Evolutionary conservation across 2,329 filamentous ascomycete species (phyloP), one percentile per base, ranked within the genome.

Genomic region (Colletotrichum sp.): DNA sequence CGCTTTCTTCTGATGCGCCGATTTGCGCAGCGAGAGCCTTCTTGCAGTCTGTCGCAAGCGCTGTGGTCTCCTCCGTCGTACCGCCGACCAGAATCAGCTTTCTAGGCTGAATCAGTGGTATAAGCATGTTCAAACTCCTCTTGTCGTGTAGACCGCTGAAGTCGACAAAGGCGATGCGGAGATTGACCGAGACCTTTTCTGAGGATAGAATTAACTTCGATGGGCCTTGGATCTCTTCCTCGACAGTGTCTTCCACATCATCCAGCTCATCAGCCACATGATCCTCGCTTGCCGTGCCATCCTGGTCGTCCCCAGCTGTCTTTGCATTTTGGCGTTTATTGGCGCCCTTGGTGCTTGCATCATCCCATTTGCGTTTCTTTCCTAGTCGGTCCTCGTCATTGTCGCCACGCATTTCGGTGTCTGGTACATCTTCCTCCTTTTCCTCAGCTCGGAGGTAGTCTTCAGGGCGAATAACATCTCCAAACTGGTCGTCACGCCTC

Each of bases 371-470:
- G 76, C 97, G 92, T 86, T 99, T 99, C 87, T 96, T 96, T 21
- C 96, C 97, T 24, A 98, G 90, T 61, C 91, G 91, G 67, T 92
- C 91, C 78, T 93, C 89, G 36, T 86, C 85, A 32, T 88, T 88
- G 15, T 84, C 85, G 74, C 89, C 88, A 16, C 87, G 87, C 18
- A 85, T 87, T 24, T 86, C 88, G 72, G 91, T 86, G 65, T 93
- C 92, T 67, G 93, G 91, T 15, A 91, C 92, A 55, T 95, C 93
- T 21, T 92, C 90, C 74, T 98, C 95, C 73, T 95, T 93, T 84
- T 99, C 97, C 82, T 99, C 97, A 0, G 96, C 96, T 74, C 96
- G 92, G 2, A 98, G 90, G 82, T 96, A 99, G 78, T 99, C 97
- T 83, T 99, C 97, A 0, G 96, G 95, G 70, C 96, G 92, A 79